Evolutionary conservation across 2,329 filamentous ascomycete species (phyloP).

Genomic region (Scytalidium sp.): DNA sequence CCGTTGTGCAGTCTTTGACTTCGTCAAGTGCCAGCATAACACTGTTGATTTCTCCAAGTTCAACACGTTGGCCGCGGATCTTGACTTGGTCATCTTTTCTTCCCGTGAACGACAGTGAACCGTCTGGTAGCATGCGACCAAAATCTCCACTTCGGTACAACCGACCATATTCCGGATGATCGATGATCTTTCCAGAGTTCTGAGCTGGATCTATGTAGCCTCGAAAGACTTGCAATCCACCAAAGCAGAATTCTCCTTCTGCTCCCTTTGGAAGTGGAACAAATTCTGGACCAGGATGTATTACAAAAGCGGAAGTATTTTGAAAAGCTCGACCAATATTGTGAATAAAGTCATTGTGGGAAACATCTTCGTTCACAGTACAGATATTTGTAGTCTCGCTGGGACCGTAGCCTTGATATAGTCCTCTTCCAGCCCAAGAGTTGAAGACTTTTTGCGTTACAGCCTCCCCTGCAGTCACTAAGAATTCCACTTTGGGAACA

Average conservation of each 20-base stretch:
- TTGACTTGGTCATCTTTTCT: conserved; percentile 80
- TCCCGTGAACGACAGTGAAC: conserved; percentile 69
- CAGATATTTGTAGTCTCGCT: conserved; percentile 89
- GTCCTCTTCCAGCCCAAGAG: conserved; percentile 62
- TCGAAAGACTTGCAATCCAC: conserved; percentile 74
- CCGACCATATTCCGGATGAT: conserved; percentile 65
- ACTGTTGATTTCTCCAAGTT: conserved; percentile 72
- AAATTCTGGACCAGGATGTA: conserved; percentile 39
- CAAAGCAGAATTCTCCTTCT: conserved; percentile 82
- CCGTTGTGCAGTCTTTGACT: conserved; percentile 61
- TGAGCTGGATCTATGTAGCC: conserved; percentile 70
- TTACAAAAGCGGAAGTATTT: conserved; percentile 63
- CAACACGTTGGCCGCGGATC: conserved; percentile 75
- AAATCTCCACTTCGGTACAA: conserved; percentile 83
- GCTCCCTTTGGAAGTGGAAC: conserved; percentile 64
- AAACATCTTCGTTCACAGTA: conserved; percentile 64
- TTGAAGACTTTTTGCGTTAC: conserved; percentile 69
- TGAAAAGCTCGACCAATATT: conserved; percentile 74
- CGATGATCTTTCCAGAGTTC: conserved; percentile 64
- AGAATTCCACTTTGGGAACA: conserved; percentile 68
- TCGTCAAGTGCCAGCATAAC: conserved; percentile 49
- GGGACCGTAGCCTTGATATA: conserved; percentile 82
- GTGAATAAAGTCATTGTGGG: conserved; percentile 55
- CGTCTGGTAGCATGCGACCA: conserved; percentile 74
- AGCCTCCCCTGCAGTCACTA: conserved; percentile 80